Evolutionary conservation across 2,329 filamentous ascomycete genomes (phyloP), one percentile per base, ranked within the genome.

Genomic region (Neofusicoccum laricinum): DNA sequence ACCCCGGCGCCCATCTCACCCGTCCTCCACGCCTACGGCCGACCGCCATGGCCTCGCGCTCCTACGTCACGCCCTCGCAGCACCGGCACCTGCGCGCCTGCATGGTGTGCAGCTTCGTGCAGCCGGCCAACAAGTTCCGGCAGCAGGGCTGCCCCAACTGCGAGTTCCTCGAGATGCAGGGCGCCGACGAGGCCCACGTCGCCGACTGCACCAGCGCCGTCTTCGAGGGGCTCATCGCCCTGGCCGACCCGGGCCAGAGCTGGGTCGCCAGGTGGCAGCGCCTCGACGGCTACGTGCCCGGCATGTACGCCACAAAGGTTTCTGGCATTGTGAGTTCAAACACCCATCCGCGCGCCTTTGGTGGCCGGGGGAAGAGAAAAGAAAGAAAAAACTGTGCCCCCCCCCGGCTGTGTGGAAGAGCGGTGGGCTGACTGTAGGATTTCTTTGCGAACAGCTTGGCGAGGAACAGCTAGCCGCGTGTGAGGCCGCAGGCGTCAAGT

Each of bases 181-280:
- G 89, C 75, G 90, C 89, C 69, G 81, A 85, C 70, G 95, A 99
- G 66, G 86, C 88, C 68, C 61, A 63, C 49, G 91, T 98, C 73
- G 88, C 92, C 75, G 92, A 93, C 80, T 97, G 93, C 85, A 99
- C 95, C 19, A 97, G 92, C 14, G 91, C 94, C 73, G 93, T 98
- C 69, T 99, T 95, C 76, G 95, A 99, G 77, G 95, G 95, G 53
- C 80, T 97, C 68, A 92, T 98, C 75, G 88, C 91, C 45, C 85
- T 98, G 41, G 87, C 89, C 53, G 89, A 97, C 75, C 93, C 93
- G n/a, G 80, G 81, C 48, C 86, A 84, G 69, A 96, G 91, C 72
- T 99, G 95, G 95, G 92, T 98, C 55, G 93, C 94, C n/a, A 91
- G 92, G 75, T 98, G 93, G 90, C 93, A 98, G 83, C 87, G 95